Evolutionary conservation across 352 stramenopile species (phyloP), one percentile per base, ranked within the genome.

Genomic region (Pilasporangium apinafurcum): DNA sequence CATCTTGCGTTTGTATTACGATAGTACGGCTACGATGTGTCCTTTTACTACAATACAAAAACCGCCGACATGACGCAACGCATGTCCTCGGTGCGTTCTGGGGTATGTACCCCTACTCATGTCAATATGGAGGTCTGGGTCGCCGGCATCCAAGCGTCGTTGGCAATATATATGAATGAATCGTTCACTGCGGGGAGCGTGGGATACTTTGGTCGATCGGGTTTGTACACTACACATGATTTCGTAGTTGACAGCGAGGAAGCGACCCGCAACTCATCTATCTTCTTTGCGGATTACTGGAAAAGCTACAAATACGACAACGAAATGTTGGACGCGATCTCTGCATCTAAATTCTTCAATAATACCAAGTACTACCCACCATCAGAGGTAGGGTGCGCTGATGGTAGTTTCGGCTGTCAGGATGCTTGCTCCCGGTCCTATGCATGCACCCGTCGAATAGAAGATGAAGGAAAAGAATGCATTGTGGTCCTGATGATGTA

Each of bases 91-190:
- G 60, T 45, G 0, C 36, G 35, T 8, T 44, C 53, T 0, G 71
- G 70, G 6, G 10, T 57, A 0, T 85, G 68, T 20, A 81, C 59
- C 0, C 77, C 72, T 17, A 72, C 59, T 4, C 74, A 90, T 32
- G 1, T 74, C 8, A 87, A 86, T 28, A 18, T 68, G 16, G 77
- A 86, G 22, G 65, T 79, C 1, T 85, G 72, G 73, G 43, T 57
- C 0, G 46, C 59, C 0, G 66, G 54, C 4, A 68, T 63, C 1
- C 56, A 79, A 17, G 36, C 37, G 3, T 25, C 17, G 7, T 40
- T 83, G 10, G 42, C 40, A 12, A 42, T 74, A 18, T 83, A 78
- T 44, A 50, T 59, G 8, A 83, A 86, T 43, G 68, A 81, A n/a
- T 68, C 55, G 16, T 79, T 66, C 31, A 21, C 33, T 0, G 56